phyloP scores from a whole-genome alignment of 2,329 filamentous ascomycete species.

The Xylaria sp. region DNA sequence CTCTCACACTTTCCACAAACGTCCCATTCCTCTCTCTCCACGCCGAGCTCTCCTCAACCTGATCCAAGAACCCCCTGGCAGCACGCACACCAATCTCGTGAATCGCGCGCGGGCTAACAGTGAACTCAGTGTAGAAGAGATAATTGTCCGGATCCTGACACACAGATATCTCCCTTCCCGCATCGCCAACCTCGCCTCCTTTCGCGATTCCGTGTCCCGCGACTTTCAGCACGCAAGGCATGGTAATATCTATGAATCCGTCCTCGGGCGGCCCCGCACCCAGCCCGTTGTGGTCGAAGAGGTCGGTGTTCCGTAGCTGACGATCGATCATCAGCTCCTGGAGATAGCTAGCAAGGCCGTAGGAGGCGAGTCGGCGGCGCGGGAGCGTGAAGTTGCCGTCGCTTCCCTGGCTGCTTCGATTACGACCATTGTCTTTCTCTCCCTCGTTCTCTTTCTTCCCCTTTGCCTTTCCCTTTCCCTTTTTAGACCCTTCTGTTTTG shows the following conservation, averaged over 20 bases:
- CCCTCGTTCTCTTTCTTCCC: too few species aligned
- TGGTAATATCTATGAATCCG: conserved; percentile 57
- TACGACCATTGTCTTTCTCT: neutral
- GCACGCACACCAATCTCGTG: conserved; percentile 48
- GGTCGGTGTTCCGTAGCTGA: conserved; percentile 57
- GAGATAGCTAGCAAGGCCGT: conserved; percentile 55
- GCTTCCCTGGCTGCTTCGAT: neutral
- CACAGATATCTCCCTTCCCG: conserved; percentile 34
- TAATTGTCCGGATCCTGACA: conserved; percentile 60
- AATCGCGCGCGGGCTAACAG: conserved; percentile 54
- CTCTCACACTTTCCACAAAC: neutral
- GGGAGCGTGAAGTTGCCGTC: conserved; percentile 39
- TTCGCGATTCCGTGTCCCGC: conserved; percentile 32
- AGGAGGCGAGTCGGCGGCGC: conserved; percentile 56
- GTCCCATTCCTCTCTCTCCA: conserved; percentile 37
- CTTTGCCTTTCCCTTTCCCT: neutral
- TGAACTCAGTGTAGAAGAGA: conserved; percentile 65
- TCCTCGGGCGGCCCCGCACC: conserved; percentile 52
- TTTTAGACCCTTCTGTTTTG: conserved; percentile 1
- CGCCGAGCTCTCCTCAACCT: conserved; percentile 36
- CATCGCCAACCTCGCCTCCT: conserved; percentile 39
- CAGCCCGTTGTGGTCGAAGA: conserved; percentile 57
- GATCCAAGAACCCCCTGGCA: conserved; percentile 40
- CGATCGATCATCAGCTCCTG: conserved; percentile 60
- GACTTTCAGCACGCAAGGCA: conserved; percentile 54